Evolutionary conservation across 768 basidiomycete genomes (phyloP).

Genomic region (Hirschioporus abietinus): DNA sequence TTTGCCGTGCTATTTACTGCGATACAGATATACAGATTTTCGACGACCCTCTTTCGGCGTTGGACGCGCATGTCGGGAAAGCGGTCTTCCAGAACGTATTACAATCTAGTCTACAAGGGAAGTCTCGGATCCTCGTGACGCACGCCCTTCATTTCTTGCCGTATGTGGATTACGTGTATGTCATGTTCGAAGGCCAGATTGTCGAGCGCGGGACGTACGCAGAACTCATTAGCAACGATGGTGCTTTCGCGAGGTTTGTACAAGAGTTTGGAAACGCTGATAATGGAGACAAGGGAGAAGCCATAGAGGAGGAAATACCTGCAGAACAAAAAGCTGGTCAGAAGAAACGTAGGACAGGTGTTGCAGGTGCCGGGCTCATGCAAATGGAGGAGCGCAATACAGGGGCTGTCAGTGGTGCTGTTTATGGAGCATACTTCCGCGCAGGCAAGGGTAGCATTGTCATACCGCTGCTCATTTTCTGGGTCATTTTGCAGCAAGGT

Average conservation of each 20-base stretch:
- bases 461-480: constrained; percentile 58
- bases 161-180: constrained; percentile 81
- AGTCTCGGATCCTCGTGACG: constrained; percentile 86
- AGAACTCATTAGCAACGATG: constrained; percentile 58
- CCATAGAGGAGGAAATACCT: constrained; percentile 32
- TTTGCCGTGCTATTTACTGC: constrained; percentile 84
- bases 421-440: constrained; percentile 51
- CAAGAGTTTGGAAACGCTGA: constrained; percentile 73
- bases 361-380: constrained; percentile 57
- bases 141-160: constrained; percentile 90
- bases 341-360: constrained; percentile 33
- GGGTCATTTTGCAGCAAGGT: constrained; percentile 63
- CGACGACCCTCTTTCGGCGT: constrained; percentile 85
- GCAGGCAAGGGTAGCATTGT: constrained; percentile 66
- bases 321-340: constrained; percentile 27
- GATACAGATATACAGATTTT: constrained; percentile 84
- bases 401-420: constrained; percentile 54
- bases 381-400: constrained; percentile 79
- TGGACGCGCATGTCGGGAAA: constrained; percentile 91
- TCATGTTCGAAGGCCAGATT: constrained; percentile 70
- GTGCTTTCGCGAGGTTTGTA: constrained; percentile 70
- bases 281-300: constrained; percentile 42
- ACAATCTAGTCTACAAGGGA: constrained; percentile 51
- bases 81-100: constrained; percentile 83
- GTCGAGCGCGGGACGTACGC: constrained; percentile 76